Evolutionary conservation across 1,139 yeast species (phyloP).

Genomic region (Suhomyces ambrosiae): DNA sequence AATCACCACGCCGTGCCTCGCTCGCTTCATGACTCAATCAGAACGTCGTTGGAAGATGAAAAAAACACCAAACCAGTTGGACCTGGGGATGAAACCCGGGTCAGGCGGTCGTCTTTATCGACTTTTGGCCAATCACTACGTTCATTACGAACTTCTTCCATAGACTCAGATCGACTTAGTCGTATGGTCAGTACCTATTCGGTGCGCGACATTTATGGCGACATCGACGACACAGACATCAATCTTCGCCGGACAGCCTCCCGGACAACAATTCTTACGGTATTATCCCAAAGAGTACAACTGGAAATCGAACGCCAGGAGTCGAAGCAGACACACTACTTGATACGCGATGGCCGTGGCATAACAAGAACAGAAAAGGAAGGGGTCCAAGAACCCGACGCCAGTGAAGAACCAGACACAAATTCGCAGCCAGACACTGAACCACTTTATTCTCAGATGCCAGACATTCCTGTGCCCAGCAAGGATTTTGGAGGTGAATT

Average conservation of each 20-base stretch:
- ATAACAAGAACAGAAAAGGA: slow-evolving; percentile 13
- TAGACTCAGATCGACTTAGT: slow-evolving; percentile 6
- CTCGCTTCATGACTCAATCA: slow-evolving; percentile 1
- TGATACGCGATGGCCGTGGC: slow-evolving; percentile 3
- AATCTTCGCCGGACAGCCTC: slow-evolving; percentile 40
- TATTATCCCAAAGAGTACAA: slow-evolving; percentile 33
- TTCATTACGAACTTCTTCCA: slow-evolving; percentile 1
- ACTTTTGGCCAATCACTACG: slow-evolving; percentile 1
- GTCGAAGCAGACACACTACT: neutral
- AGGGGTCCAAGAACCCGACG: slow-evolving; percentile 1
- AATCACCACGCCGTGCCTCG: neutral
- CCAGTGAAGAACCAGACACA: neutral
- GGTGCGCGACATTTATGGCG: slow-evolving; percentile 24
- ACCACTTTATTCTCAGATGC: slow-evolving; percentile 26
- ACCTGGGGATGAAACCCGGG: neutral
- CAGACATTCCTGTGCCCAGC: slow-evolving; percentile 44
- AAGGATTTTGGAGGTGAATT: slow-evolving; percentile 53
- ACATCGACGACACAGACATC: slow-evolving; percentile 29
- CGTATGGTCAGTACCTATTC: slow-evolving; percentile 13
- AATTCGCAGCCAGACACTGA: slow-evolving; percentile 5
- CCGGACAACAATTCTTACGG: slow-evolving; percentile 39
- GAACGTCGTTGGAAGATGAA: neutral
- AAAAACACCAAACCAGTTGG: neutral
- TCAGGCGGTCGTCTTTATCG: slow-evolving; percentile 1
- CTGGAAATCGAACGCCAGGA: slow-evolving; percentile 10